Conservation (phyloP, 306 rosid genomes). For the Pyrus betulifolia region DNA sequence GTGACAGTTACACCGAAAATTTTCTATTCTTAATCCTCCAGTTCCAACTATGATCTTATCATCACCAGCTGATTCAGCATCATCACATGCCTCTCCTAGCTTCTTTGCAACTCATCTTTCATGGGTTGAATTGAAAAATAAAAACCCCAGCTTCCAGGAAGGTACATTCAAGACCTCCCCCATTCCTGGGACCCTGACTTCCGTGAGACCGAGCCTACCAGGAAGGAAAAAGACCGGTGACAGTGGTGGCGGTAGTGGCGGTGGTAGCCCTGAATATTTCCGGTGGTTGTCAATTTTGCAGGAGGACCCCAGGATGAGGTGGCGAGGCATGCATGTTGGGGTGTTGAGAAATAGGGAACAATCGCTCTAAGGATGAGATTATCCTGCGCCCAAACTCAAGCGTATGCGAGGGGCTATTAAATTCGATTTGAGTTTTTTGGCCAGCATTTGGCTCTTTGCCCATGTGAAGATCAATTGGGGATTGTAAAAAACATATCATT, state of each 20-base stretch:
- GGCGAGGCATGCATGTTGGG: conserved; percentile 7
- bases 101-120: background rate
- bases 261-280: conserved; percentile 1
- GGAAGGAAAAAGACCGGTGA: background rate
- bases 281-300: conserved; percentile 2
- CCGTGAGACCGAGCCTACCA: background rate
- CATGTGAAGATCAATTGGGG: conserved; percentile 8
- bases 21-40: too few relatives aligned
- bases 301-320: background rate
- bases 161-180: background rate
- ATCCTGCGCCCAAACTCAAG: background rate
- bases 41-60: background rate
- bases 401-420: background rate
- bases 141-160: background rate
- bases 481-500: background rate
- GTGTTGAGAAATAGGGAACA: conserved; percentile 7
- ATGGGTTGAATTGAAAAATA: background rate
- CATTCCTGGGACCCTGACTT: background rate
- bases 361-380: background rate
- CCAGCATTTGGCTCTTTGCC: background rate
- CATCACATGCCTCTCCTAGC: background rate
- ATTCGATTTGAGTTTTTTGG: background rate
- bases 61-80: background rate
- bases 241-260: background rate
- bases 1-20: too few relatives aligned